phyloP scores from a whole-genome alignment of 495 filamentous ascomycete genomes.

The Aspergillus avenaceus region DNA sequence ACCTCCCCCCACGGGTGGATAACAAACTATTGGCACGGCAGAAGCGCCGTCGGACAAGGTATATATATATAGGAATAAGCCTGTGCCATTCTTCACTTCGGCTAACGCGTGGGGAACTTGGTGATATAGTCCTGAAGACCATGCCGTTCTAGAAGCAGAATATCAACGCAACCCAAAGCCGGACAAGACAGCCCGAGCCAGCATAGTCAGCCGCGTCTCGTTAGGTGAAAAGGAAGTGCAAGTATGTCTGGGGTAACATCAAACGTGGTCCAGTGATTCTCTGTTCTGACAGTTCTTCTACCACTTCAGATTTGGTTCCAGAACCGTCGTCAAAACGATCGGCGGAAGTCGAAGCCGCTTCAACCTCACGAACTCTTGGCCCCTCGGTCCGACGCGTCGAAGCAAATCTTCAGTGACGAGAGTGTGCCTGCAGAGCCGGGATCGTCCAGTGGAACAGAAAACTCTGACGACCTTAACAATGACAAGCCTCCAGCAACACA shows the following conservation, averaged over 20 bases:
- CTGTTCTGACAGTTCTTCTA: conserved; percentile 11
- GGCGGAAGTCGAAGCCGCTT: conserved; percentile 84
- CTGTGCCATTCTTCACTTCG: too few relatives aligned
- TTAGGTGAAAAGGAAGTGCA: conserved; percentile 98
- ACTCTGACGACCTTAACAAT: conserved; percentile 18
- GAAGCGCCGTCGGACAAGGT: conserved; percentile 67
- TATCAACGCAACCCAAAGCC: conserved; percentile 85
- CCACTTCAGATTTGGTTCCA: conserved; percentile 92
- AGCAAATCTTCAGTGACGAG: conserved; percentile 47
- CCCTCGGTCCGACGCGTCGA: conserved; percentile 52
- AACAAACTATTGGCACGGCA: conserved; percentile 65
- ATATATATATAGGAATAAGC: too few relatives aligned
- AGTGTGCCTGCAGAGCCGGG: conserved; percentile 31
- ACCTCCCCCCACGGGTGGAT: conserved; percentile 61
- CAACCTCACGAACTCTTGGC: conserved; percentile 73
- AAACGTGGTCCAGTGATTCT: conserved; percentile 22
- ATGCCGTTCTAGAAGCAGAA: conserved; percentile 83
- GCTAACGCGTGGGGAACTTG: background rate
- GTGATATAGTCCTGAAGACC: conserved; percentile 70
- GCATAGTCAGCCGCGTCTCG: conserved; percentile 78
- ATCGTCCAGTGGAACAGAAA: conserved; percentile 32
- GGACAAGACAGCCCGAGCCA: conserved; percentile 81
- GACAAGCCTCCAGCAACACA: conserved; percentile 15
- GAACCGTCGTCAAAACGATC: conserved; percentile 90
- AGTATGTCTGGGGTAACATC: conserved; percentile 51